Evolutionary conservation across 768 basidiomycete species (phyloP), one percentile per base, ranked within the genome.

Genomic region (Cyclocybe aegerita): DNA sequence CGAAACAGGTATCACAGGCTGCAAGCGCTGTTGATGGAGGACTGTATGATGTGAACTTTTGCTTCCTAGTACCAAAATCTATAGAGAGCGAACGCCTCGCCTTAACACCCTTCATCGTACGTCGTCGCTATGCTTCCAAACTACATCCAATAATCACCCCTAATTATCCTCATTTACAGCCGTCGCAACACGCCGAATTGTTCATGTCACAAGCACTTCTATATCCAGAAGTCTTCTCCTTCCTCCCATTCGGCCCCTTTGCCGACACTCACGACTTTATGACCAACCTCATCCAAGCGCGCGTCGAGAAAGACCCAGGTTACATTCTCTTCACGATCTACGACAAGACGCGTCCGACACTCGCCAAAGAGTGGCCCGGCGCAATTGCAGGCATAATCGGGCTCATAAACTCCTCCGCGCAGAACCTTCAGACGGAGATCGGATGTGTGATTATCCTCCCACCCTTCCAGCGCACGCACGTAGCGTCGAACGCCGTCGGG

Each of bases 401-500:
- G 0, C 70, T 79, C 50, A 60, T 82, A 43, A 75, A 79, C 54
- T 68, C 77, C 4, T 73, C 69, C 8, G 53, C 72, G 2, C 46
- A 41, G 4, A 60, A 81, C 50, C 69, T 81, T 9, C 64, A 60
- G 15, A 72, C 75, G 6, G 85, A 88, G 57, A 74, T 87, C 32
- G 83, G 80, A 7, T 73, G 70, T 54, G 66, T 84, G 33, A 66
- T 83, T 40, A 75, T 81, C 36, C 64, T 82, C 1, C 81, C 84
- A 0, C 62, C 60, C 1, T 88, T 83, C 61, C 85, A 86, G 50
- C 71, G 81, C 11, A 87, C 83, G 0, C 82, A 87, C 54, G 77
- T 88, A 31, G 75, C 82, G 2, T 76, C 82, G 4, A 78, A 80
- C 53, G 76, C 77, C 1, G 65, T 74, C 10, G 80, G 79, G 0